Evolutionary conservation across 2,329 filamentous ascomycete species (phyloP), one percentile per base, ranked within the genome.

Genomic region (Penicillium occitanis): DNA sequence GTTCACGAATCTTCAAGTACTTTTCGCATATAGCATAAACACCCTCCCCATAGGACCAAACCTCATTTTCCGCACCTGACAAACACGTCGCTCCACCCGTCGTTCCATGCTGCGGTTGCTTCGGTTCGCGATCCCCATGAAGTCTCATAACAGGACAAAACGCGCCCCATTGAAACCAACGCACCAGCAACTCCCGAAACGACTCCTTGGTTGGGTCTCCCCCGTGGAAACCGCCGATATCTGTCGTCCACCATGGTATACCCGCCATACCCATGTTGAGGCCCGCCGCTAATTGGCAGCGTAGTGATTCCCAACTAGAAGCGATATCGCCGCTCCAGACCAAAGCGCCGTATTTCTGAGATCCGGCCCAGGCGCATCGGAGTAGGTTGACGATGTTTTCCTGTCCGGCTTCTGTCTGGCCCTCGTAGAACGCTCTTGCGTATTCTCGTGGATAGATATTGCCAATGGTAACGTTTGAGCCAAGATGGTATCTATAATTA

Each of bases 311-410:
- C 88, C 88, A 90, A 0, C 85, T 87, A 0, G 84, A 87, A 0
- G 87, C 88, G 66, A 90, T 88, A 70, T 90, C 88, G 14, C 88
- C 88, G 61, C 82, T 85, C 88, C 88, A 90, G 0, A 90, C 86
- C 0, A 90, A 79, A 0, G 88, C 85, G 1, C 88, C 88, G 70
- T 85, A 90, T 68, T 84, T 86, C 71, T 90, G 88, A 68, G 83
- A 86, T 0, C 84, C 84, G 0, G 84, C 84, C 85, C 84, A 86
- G 0, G 84, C 84, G 70, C 84, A 86, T 0, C 84, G 81, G 1
- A 86, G 74, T 0, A 90, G 79, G 68, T 89, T 90, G 64, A 89
- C 85, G 8, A 88, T 81, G 30, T 86, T 82, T 1, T 78, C 73
- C 61, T 88, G 85, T 0, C 87, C 87, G 14, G 80, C 82, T 0